These are phyloP conservation scores for Medicago arabica DNA, from an alignment of 306 rosid genomes.

Conservation along the genomic window DNA sequence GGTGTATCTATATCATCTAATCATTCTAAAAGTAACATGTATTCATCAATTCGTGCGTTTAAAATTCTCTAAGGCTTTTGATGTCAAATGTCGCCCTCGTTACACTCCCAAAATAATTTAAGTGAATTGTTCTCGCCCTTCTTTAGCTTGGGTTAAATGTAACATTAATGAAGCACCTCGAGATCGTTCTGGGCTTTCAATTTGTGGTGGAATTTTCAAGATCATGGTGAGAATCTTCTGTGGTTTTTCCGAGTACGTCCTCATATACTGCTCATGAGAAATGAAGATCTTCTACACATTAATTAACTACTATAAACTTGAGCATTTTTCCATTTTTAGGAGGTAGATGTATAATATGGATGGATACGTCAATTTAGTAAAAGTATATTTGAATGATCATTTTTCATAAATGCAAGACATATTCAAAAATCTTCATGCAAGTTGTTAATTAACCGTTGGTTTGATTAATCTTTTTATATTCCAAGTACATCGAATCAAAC, in stretches of 20 bases:
- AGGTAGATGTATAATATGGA: conserved; percentile 22
- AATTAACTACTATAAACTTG: too few relatives aligned
- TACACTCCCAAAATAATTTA: too few relatives aligned
- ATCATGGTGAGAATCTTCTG: too few relatives aligned
- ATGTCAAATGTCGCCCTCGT: too few relatives aligned
- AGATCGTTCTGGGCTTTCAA: too few relatives aligned
- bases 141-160: too few relatives aligned
- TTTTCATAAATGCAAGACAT: conserved; percentile 19
- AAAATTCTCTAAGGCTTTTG: not conserved
- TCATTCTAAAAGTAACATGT: not conserved
- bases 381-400: conserved; percentile 29
- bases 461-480: conserved; percentile 13
- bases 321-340: not conserved
- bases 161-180: too few relatives aligned
- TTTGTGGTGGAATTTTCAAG: too few relatives aligned
- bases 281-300: too few relatives aligned
- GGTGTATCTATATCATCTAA: not conserved
- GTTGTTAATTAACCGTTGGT: conserved; percentile 27
- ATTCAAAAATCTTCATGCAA: not conserved
- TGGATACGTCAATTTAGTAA: conserved; percentile 14
- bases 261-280: too few relatives aligned
- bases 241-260: too few relatives aligned
- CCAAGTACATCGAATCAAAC: conserved; percentile 41
- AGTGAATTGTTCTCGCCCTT: too few relatives aligned
- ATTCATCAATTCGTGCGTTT: not conserved